Evolutionary conservation across 345 rosid genomes (phyloP), one percentile per base, ranked within the genome.

Genomic region (Citrus reticulata): DNA sequence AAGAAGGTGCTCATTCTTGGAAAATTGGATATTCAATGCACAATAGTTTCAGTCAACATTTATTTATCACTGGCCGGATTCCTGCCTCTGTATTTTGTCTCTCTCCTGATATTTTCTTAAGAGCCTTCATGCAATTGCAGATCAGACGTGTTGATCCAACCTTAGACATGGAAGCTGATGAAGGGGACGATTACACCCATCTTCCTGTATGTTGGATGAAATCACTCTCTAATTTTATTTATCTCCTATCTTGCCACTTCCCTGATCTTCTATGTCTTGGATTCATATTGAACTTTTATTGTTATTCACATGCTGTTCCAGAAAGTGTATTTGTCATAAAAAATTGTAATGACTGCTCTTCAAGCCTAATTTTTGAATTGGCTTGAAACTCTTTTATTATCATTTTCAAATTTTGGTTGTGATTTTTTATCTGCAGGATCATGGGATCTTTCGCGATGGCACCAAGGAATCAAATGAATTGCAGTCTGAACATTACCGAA

Each of bases 171-270:
- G 98, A 93, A 85, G 98, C 98, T 69, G 99, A 96, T 71, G 79
- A 76, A 82, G 98, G 98, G 74, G 99, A 96, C 84, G 99, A 96
- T 88, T 96, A 96, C 85, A 88, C 89, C 39, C 99, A 94, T 84
- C 92, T 96, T 81, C 93, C 89, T 29, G 99, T 96, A 90, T 62
- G 93, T 80, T 83, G n/a, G 66, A 79, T 77, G 37, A 66, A 39
- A 16, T 54, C 25, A 5, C 6, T 65, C 54, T 27, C 35, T 62
- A 37, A 59, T 62, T 69, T 34, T 69, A 46, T 27, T 42, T 51
- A 72, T 49, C 37, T 64, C 24, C 13, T 27, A 9, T 76, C 30
- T 65, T 65, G 29, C 62, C 59, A 75, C 59, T 39, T 58, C 32
- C 22, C 34, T 29, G 51, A 1, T 70, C 63, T 58, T 54, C 27